phyloP scores from a whole-genome alignment of 202 grass and related monocot species.

The Panicum hallii region DNA sequence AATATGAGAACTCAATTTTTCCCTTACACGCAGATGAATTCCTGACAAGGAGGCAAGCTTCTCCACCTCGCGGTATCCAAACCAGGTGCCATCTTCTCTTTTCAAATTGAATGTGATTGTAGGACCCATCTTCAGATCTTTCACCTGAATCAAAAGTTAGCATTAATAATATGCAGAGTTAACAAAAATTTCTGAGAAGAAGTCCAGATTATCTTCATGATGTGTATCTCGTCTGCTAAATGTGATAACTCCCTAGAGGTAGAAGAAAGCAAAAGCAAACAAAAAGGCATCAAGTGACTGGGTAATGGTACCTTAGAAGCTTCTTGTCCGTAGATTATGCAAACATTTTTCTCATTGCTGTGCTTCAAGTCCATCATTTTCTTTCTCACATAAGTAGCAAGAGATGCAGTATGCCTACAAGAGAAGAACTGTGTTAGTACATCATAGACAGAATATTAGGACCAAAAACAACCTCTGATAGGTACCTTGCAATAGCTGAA shows the following conservation, averaged over 20 bases:
- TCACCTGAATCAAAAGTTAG: conserved; percentile 47
- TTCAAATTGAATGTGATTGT: conserved; percentile 97
- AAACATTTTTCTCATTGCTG: conserved; percentile 77
- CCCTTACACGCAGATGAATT: conserved; percentile 90
- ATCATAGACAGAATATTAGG: conserved; percentile 22
- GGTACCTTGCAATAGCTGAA: conserved; percentile 75
- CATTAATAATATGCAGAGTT: not conserved
- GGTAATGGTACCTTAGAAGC: conserved; percentile 52
- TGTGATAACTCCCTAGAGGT: not conserved
- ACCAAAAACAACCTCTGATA: conserved; percentile 8
- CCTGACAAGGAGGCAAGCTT: conserved; percentile 88
- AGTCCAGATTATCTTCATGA: conserved; percentile 22
- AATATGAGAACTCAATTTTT: not conserved
- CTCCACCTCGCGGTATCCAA: conserved; percentile 88
- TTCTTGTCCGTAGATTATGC: conserved; percentile 73
- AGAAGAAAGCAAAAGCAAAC: not conserved
- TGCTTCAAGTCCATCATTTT: conserved; percentile 87
- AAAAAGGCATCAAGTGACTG: conserved; percentile 17
- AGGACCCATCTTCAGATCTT: conserved; percentile 66
- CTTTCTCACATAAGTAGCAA: conserved; percentile 74
- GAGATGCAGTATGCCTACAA: conserved; percentile 77
- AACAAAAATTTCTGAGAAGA: conserved; percentile 26
- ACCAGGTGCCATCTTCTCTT: conserved; percentile 92
- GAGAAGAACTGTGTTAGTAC: conserved; percentile 34
- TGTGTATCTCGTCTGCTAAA: not conserved